Conservation (phyloP, 345 rosid species). For the Dovyalis caffra region DNA sequence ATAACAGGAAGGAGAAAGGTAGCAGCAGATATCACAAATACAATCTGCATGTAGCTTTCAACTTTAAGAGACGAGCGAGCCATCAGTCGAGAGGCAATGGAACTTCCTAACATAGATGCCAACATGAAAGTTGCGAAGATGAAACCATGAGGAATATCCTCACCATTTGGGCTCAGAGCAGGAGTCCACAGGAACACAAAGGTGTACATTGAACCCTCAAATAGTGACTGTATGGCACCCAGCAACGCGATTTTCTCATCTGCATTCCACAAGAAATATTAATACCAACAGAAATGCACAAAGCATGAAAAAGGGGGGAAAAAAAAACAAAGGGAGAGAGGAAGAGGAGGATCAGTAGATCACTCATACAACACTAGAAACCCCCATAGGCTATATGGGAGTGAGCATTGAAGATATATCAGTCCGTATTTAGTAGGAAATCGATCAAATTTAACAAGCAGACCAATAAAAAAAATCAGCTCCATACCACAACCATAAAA, state of each 20-base stretch:
- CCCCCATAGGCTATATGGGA: too few relatives aligned
- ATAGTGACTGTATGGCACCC: conserved; percentile 93
- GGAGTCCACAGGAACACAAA: conserved; percentile 99
- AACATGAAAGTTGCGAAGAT: conserved; percentile 95
- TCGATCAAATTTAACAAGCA: not conserved
- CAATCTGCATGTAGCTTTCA: conserved; percentile 90
- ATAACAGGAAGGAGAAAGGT: conserved; percentile 78
- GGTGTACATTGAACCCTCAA: conserved; percentile 98
- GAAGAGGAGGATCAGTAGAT: not conserved
- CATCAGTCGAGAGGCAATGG: conserved; percentile 86
- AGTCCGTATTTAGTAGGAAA: not conserved
- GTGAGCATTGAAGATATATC: too few relatives aligned
- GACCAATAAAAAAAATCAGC: not conserved
- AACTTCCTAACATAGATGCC: conserved; percentile 97
- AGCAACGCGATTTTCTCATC: conserved; percentile 93
- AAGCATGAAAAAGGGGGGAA: conserved; percentile 1
- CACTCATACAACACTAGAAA: not conserved
- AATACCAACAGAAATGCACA: conserved; percentile 2
- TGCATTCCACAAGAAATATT: conserved; percentile 27
- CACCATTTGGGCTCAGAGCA: conserved; percentile 81
- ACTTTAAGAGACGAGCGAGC: conserved; percentile 65
- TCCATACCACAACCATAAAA: not conserved
- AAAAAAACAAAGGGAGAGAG: not conserved
- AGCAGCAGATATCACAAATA: conserved; percentile 66
- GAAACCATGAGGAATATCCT: conserved; percentile 94